Base-by-base conservation (phyloP, 495 filamentous ascomycete genomes). In the Penicillium goetzii region DNA sequence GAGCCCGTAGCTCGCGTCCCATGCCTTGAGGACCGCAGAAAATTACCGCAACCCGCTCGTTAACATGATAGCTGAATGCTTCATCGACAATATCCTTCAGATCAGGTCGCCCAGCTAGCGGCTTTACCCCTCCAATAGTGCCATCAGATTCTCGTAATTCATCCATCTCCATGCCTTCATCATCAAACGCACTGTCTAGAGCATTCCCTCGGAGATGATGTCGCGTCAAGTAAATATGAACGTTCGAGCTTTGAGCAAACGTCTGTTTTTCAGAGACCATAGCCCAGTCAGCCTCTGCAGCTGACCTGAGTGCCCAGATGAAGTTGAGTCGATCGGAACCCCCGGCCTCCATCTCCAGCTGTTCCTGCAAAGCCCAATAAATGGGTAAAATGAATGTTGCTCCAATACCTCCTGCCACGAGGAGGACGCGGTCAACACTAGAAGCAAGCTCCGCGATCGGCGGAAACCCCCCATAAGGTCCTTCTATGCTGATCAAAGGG, bases 381-480 rank as follows among this genome's bases (percentile, higher is more conserved):
- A 61, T 49, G 17, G 59, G 59, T 21, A 53, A 43, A 0, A 53
- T 61, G 19, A 61, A 61, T 32, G 59, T 61, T 12, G 38, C 59
- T 4, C 59, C 59, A 33, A 61, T 61, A 7, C 59, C 59, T 17
- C 59, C 59, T 9, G 59, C 59, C 14, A 61, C 59, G 25, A 61
- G 59, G 1, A 61, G 28, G 10, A 56, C 26, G 21, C 50, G 59
- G 41, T 61, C 59, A n/a, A 43, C 14, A 17, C 32, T 25, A 12
- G 50, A 43, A 4, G 12, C 33, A 41, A 61, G 21, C 10, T 55
- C 32, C 3, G 33, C n/a, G 19, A 36, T 15, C 30, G 30, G 32
- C 2, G 14, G 15, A 25, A 10, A 6, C 5, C 52, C 30, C 6
- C 52, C 32, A 21, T 55, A 55, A 7, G 52, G 52, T 7, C 52